Conservation (phyloP, 768 basidiomycete genomes). For the Suillus variegatus region DNA sequence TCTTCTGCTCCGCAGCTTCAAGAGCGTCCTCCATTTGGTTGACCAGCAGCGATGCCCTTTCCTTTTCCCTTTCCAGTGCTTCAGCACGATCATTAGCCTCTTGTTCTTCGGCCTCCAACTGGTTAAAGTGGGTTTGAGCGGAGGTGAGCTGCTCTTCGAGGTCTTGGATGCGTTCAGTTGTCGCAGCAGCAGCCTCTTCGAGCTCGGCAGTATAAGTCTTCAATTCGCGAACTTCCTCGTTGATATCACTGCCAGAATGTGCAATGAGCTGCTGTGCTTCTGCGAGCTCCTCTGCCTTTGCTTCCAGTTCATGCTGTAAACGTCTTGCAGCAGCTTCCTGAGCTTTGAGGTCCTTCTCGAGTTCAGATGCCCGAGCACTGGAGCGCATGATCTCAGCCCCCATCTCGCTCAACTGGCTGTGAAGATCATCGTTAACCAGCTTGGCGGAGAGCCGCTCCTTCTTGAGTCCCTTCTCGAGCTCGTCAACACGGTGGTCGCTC, state of each 20-base stretch:
- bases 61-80: conserved; percentile 51
- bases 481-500: conserved; percentile 52
- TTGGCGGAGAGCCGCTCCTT: conserved; percentile 49
- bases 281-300: conserved; percentile 27
- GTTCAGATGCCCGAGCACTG: conserved; percentile 37
- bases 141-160: conserved; percentile 58
- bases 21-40: conserved; percentile 76
- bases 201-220: conserved; percentile 58
- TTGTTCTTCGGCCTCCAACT: conserved; percentile 45
- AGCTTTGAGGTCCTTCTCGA: conserved; percentile 48
- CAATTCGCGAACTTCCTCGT: conserved; percentile 38
- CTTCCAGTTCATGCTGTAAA: conserved; percentile 47
- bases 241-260: conserved; percentile 24
- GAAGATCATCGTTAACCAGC: conserved; percentile 41
- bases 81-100: conserved; percentile 51
- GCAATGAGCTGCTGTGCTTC: conserved; percentile 28
- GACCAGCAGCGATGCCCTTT: conserved; percentile 55
- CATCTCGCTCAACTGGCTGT: conserved; percentile 34
- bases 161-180: conserved; percentile 51
- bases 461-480: conserved; percentile 57
- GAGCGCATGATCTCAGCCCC: conserved; percentile 30
- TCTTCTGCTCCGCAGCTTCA: conserved; percentile 72
- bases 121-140: conserved; percentile 46
- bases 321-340: conserved; percentile 32
- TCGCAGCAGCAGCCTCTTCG: conserved; percentile 56